Base-by-base conservation (phyloP, 2,329 filamentous ascomycete species). In the Alternaria gansuensis region DNA sequence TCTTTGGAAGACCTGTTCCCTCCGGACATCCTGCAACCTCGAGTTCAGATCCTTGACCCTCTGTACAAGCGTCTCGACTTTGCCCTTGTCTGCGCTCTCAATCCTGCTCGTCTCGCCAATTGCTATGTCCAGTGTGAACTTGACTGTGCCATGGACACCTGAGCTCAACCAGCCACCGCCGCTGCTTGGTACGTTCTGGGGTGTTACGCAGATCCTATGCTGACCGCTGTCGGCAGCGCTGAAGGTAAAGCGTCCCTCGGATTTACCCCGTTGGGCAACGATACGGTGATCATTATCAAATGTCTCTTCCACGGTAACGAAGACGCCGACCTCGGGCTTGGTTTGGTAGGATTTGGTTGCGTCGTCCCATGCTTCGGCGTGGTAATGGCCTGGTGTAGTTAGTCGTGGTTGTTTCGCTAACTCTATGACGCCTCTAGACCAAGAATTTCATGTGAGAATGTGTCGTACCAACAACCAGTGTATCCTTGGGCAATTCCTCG, bases 231-330 rank as follows among this genome's bases (percentile, higher is more conserved):
- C 95, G 75, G 92, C 91, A 51, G 95, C 92, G 67, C 89, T 93
- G 85, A 99, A 98, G 73, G 94, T 97, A 84, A 98, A 98, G 75
- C 91, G 90, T 69, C 95, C 93, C 41, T 85, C 82, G 60, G 87
- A 81, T 40, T 85, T 80, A 71, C 94, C 93, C 61, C 90, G 89
- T 80, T 97, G 92, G 66, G 89, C 91, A 64, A 98, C 91, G 62
- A 99, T 91, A 64, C 93, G 93, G 86, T 99, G 95, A 83, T 98
- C 90, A 80, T 96, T 94, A 85, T 98, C 93, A 80, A 99, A 99
- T 73, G 90, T 86, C 83, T 99, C 95, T 86, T 97, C 93, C 57
- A 98, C 94, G 14, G 92, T 93, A 73, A 98, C 96, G 81, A 89
- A 91, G 77, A 98, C 90, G 80, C 86, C 89, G 62, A 96, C 83